Percentiles rank a stretch among this genome's conserved stretches.
Evolutionary conservation across 192 early-diverging fungal genomes (phyloP).

Genomic region (Rhizoclosmatium sp.): DNA sequence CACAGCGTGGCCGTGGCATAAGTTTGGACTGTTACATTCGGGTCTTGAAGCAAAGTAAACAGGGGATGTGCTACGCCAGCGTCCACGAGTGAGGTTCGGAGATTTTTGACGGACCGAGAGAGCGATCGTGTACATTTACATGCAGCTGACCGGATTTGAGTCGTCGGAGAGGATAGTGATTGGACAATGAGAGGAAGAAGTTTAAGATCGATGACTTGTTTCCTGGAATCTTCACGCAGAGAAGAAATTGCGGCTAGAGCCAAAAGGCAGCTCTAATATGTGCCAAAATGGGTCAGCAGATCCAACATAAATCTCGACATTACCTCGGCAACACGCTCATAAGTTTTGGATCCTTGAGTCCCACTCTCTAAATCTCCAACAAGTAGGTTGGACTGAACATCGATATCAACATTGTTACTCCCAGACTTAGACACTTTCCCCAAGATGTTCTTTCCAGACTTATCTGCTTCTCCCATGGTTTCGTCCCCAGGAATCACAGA

Average conservation of each 20-base stretch:
- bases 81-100: conserved; percentile 83
- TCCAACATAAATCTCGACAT: neutral
- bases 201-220: conserved; percentile 78
- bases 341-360: neutral
- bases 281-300: neutral
- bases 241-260: conserved; percentile 77
- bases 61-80: conserved; percentile 74
- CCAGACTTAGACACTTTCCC: conserved; percentile 12
- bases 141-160: conserved; percentile 73
- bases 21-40: conserved; percentile 66
- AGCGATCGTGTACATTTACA: conserved; percentile 81
- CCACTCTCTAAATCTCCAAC: too few relatives aligned
- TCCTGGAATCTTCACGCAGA: conserved; percentile 75
- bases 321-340: conserved; percentile 75
- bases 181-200: conserved; percentile 75
- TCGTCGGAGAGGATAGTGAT: conserved; percentile 64
- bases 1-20: conserved; percentile 80
- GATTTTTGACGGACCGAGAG: conserved; percentile 75
- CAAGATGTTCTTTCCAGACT: conserved; percentile 34
- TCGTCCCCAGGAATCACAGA: neutral
- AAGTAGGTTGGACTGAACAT: too few relatives aligned
- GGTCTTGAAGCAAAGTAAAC: conserved; percentile 72
- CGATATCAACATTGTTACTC: too few relatives aligned
- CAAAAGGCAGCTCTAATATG: conserved; percentile 65
- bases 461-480: neutral